Base-by-base conservation (phyloP, 345 rosid species). In the Orychophragmus violaceus region DNA sequence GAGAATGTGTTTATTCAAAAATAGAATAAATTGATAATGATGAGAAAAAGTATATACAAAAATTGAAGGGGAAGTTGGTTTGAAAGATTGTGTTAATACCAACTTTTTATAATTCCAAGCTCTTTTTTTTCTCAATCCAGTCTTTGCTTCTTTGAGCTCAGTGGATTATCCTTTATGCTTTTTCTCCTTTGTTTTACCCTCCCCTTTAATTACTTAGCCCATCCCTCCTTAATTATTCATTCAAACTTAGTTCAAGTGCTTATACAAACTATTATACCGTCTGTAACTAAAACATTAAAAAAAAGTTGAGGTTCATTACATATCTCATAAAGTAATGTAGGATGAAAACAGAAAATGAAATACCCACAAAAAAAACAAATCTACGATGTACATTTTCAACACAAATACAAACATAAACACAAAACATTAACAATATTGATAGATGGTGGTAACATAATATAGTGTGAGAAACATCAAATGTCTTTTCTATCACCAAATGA, bases 81-180 rank as follows among this genome's bases (percentile, higher is more conserved):
- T 24, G 57, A 71, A 71, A 56, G 70, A 10, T 64, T 46, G 59
- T 46, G 58, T 33, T 45, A 64, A 45, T 55, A 18, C 18, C 51
- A 32, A 46, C 59, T 71, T 71, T 41, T 71, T 71, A 44, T 54
- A 57, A 64, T 28, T 57, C 22, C 46, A 64, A 72, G 59, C 66
- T 57, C 71, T 72, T 57, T 64, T 72, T 72, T 57, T 64, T 72
- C 27, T 64, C 52, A 35, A 71, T 56, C 19, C 23, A 54, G 49
- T 45, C 75, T 71, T n/a, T 62, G 69, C 63, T 54, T 71, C 69
- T 71, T 71, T 71, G 64, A 65, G 66, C 35, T 54, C 53, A 48
- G 28, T 72, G 16, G 12, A 57, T 37, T 49, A 36, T 57, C 39
- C 76, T 72, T 72, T 72, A 48, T 36, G 76, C 76, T 72, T 41